These are phyloP conservation scores for Chaetomium olivaceum DNA, from an alignment of 2,329 filamentous ascomycete species.

Conservation along the genomic window DNA sequence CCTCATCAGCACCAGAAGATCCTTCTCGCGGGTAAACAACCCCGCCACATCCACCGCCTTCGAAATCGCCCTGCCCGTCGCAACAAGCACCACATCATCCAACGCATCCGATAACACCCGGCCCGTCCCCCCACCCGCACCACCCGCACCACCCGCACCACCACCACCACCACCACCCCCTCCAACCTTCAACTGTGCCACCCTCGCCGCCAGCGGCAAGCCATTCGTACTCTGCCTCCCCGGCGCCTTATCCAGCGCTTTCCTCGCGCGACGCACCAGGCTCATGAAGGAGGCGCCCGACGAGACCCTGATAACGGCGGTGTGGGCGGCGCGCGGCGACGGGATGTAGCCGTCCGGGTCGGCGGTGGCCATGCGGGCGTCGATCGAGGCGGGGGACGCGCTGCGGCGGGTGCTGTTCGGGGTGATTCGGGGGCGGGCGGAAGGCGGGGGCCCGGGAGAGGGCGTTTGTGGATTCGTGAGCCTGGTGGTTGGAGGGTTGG, in stretches of 20 bases:
- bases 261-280: slow-evolving; percentile 64
- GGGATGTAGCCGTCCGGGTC: slow-evolving; percentile 32
- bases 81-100: slow-evolving; percentile 57
- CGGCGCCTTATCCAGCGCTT: slow-evolving; percentile 58
- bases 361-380: neutral
- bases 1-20: slow-evolving; percentile 59
- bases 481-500: slow-evolving; percentile 40
- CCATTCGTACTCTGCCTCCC: slow-evolving; percentile 50
- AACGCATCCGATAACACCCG: slow-evolving; percentile 42
- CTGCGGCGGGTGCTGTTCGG: slow-evolving; percentile 5
- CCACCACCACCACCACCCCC: neutral
- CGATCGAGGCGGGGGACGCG: slow-evolving; percentile 11
- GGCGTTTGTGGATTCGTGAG: slow-evolving; percentile 52
- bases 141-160: neutral
- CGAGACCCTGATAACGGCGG: slow-evolving; percentile 62
- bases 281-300: slow-evolving; percentile 67
- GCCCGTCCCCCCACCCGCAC: slow-evolving; percentile 23
- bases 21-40: slow-evolving; percentile 64
- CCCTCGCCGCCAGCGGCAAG: slow-evolving; percentile 48
- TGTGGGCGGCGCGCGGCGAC: slow-evolving; percentile 29
- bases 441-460: slow-evolving; percentile 33
- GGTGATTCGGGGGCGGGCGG: slow-evolving; percentile 26
- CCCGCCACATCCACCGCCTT: slow-evolving; percentile 62
- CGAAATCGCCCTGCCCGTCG: slow-evolving; percentile 66
- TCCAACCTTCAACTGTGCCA: slow-evolving; percentile 38